Conservation (phyloP, 179 eudicot species). For the Nepenthes alata region DNA sequence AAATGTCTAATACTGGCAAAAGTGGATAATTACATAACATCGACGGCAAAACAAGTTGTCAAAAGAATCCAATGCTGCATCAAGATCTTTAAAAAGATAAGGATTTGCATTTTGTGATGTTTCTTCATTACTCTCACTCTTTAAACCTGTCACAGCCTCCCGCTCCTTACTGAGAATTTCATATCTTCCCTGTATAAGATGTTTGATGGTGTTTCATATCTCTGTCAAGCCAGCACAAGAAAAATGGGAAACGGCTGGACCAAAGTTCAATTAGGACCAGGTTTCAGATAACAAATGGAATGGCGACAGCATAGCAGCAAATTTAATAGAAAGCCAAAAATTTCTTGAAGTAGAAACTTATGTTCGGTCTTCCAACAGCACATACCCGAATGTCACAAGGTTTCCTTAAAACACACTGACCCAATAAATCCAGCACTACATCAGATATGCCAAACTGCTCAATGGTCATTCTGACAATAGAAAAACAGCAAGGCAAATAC, state of each 20-base stretch:
- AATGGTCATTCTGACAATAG: slow-evolving; percentile 48
- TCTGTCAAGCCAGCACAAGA: slow-evolving; percentile 73
- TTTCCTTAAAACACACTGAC: slow-evolving; percentile 62
- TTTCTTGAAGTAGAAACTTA: background rate
- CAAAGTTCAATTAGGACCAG: slow-evolving; percentile 55
- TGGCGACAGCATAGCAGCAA: slow-evolving; percentile 7
- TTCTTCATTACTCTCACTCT: slow-evolving; percentile 27
- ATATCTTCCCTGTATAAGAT: slow-evolving; percentile 98
- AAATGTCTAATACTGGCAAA: slow-evolving; percentile 3
- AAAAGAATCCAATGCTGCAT: slow-evolving; percentile 92
- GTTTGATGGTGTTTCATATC: slow-evolving; percentile 75
- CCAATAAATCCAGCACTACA: slow-evolving; percentile 56
- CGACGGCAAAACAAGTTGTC: slow-evolving; percentile 96
- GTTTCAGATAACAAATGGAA: slow-evolving; percentile 18
- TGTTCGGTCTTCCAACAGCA: background rate
- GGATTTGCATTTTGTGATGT: slow-evolving; percentile 32
- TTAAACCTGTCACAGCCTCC: slow-evolving; percentile 23
- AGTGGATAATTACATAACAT: slow-evolving; percentile 56
- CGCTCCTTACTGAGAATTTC: slow-evolving; percentile 53
- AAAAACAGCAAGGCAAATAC: background rate
- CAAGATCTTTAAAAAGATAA: slow-evolving; percentile 79
- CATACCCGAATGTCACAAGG: slow-evolving; percentile 75
- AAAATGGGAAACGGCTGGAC: slow-evolving; percentile 79
- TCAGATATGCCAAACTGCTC: slow-evolving; percentile 67
- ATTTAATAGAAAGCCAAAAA: background rate